Percentiles rank a stretch among this genome's conserved stretches.
Evolutionary conservation across 2,329 filamentous ascomycete genomes (phyloP).

Genomic region (Pseudohalonectria lignicola): DNA sequence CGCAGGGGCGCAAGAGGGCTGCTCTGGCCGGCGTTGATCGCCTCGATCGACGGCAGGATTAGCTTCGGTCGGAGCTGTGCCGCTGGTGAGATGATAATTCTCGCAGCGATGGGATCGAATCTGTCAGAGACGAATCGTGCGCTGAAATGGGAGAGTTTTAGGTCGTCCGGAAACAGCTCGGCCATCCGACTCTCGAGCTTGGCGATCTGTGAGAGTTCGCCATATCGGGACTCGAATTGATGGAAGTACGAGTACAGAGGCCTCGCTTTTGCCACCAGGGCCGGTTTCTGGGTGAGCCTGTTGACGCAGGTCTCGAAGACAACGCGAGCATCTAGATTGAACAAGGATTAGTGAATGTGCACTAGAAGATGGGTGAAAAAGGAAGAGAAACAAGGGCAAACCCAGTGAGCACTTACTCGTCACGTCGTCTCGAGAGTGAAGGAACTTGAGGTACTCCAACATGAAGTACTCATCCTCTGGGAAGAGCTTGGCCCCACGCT

Average conservation of each 20-base stretch:
- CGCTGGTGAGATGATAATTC: slow-evolving; percentile 70
- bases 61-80: slow-evolving; percentile 63
- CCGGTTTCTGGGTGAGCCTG: slow-evolving; percentile 66
- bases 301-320: slow-evolving; percentile 93
- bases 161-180: slow-evolving; percentile 85
- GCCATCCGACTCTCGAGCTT: slow-evolving; percentile 89
- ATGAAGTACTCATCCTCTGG: slow-evolving; percentile 90
- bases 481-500: slow-evolving; percentile 85
- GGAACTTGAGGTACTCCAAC: slow-evolving; percentile 89
- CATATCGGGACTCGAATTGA: slow-evolving; percentile 88
- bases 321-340: slow-evolving; percentile 66
- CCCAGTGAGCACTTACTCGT: slow-evolving; percentile 56
- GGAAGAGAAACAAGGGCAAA: too few relatives aligned
- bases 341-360: slow-evolving; percentile 9
- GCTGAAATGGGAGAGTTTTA: slow-evolving; percentile 62
- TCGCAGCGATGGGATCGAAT: slow-evolving; percentile 76
- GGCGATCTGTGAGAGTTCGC: slow-evolving; percentile 80
- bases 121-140: slow-evolving; percentile 61
- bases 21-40: slow-evolving; percentile 16
- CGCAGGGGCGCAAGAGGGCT: slow-evolving; percentile 10
- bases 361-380: background rate
- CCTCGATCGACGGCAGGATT: slow-evolving; percentile 37
- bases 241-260: slow-evolving; percentile 87
- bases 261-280: slow-evolving; percentile 65
- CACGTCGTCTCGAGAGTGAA: slow-evolving; percentile 84